Percentiles rank a stretch among this genome's conserved stretches.
Evolutionary conservation across 768 basidiomycete species (phyloP).

Genomic region (Leccinum sublutescens): DNA sequence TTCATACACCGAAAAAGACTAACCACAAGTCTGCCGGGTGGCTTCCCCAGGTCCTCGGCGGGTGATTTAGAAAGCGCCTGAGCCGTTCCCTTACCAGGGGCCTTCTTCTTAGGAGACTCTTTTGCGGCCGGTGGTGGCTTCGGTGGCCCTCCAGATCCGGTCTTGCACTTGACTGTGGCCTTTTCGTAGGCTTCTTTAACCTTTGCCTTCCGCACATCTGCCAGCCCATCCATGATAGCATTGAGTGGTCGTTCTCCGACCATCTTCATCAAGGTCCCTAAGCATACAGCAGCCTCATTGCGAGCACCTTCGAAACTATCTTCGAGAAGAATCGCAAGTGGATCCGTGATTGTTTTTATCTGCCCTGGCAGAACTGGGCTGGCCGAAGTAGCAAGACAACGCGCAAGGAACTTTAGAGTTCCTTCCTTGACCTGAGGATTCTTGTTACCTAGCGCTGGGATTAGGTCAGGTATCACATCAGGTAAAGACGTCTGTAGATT

Average conservation of each 20-base stretch:
- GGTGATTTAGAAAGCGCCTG: constrained; percentile 16
- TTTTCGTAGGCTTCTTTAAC: constrained; percentile 93
- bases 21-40: constrained; percentile 47
- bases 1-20: neutral
- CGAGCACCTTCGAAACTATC: constrained; percentile 89
- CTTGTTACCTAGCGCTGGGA: constrained; percentile 77
- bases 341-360: constrained; percentile 79
- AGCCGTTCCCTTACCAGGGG: constrained; percentile 31
- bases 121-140: constrained; percentile 35
- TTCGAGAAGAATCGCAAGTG: constrained; percentile 72
- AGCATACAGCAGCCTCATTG: constrained; percentile 81
- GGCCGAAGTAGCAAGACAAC: constrained; percentile 71
- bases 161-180: constrained; percentile 87
- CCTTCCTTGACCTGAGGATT: constrained; percentile 98
- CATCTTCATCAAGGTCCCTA: constrained; percentile 95
- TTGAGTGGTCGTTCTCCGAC: constrained; percentile 91
- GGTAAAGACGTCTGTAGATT: constrained; percentile 63
- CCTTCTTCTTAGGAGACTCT: constrained; percentile 38
- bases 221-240: constrained; percentile 79
- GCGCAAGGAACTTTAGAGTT: constrained; percentile 79
- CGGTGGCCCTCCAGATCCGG: constrained; percentile 52
- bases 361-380: constrained; percentile 70
- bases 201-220: constrained; percentile 86
- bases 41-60: constrained; percentile 38
- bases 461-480: constrained; percentile 82